These are phyloP conservation scores for Arthroderma uncinatum DNA, from an alignment of 2,329 filamentous ascomycete species.

Conservation along the genomic window DNA sequence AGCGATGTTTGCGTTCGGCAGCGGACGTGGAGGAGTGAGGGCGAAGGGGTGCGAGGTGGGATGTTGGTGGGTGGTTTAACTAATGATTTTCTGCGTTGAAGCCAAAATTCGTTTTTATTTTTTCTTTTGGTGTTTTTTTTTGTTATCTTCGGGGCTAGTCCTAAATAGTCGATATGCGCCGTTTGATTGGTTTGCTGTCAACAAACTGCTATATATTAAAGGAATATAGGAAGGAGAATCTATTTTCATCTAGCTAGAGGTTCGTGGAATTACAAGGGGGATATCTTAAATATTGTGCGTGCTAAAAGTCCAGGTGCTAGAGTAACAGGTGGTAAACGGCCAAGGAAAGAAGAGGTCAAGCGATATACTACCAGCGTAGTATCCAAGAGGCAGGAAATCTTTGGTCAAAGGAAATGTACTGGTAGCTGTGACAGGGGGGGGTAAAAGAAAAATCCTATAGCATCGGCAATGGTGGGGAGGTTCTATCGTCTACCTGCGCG, in stretches of 20 bases:
- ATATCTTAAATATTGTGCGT: not conserved
- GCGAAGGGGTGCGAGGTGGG: not conserved
- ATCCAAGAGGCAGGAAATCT: not conserved
- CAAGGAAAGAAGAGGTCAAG: not conserved
- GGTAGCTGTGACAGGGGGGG: not conserved
- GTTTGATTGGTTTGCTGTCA: not conserved
- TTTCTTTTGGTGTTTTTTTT: not conserved
- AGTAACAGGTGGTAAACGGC: not conserved
- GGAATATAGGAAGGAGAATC: not conserved
- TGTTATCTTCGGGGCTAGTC: not conserved
- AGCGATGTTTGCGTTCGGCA: too few species aligned
- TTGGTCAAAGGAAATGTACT: not conserved
- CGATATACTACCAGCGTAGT: not conserved
- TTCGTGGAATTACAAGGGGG: slow-evolving; percentile 2
- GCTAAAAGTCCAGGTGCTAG: not conserved
- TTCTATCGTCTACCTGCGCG: slow-evolving; percentile 33
- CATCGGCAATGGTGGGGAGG: too few species aligned
- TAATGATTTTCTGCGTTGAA: too few species aligned
- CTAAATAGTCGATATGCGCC: not conserved
- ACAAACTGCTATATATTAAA: not conserved
- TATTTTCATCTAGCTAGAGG: slow-evolving; percentile 1
- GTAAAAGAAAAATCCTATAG: not conserved
- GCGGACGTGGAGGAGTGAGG: not conserved
- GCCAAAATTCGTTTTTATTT: not conserved
- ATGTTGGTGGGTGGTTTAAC: not conserved